Base-by-base conservation (phyloP, 345 rosid species). In the Camelina sativa region DNA sequence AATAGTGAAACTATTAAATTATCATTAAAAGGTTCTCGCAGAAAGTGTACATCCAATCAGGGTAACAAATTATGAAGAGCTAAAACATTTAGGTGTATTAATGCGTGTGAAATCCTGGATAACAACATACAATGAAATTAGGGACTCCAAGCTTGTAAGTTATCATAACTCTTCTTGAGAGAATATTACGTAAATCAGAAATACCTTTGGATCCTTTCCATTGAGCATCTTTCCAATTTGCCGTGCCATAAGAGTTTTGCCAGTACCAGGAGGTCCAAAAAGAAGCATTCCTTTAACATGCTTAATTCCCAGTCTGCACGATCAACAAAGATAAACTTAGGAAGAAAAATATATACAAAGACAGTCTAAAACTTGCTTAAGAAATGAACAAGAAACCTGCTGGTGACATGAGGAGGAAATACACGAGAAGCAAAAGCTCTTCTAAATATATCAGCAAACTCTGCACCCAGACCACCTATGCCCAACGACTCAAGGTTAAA, bases 371-470 rank as follows among this genome's bases (percentile, higher is more conserved):
- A 67, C 48, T 43, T 73, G 34, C 74, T 69, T 73, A 40, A 75
- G 46, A 35, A 67, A 66, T 71, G 46, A 71, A 30, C 50, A 23
- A 55, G 37, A 64, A 87, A 92, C 99, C 91, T 96, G 85, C 79
- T 84, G 32, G 96, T 89, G 83, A 96, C 99, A 50, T 91, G 98
- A 47, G 99, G 75, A 54, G 99, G 99, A 83, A 96, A 91, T 76
- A 96, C 99, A 77, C 99, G 91, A 69, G 99, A 96, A 41, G 99
- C 98, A 83, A 96, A 96, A 73, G 98, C 99, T 85, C 99, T 86
- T 82, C 99, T 85, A 83, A 96, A 96, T 81, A 96, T 92, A 83
- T 96, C 97, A 6, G 97, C 90, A 86, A 96, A 96, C 82, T 96
- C 98, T n/a, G 89, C 96, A 82, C 99, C 86, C 76, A 96, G 76